Base-by-base conservation (phyloP, 202 grass and related monocot genomes). In the Eragrostis tef region DNA sequence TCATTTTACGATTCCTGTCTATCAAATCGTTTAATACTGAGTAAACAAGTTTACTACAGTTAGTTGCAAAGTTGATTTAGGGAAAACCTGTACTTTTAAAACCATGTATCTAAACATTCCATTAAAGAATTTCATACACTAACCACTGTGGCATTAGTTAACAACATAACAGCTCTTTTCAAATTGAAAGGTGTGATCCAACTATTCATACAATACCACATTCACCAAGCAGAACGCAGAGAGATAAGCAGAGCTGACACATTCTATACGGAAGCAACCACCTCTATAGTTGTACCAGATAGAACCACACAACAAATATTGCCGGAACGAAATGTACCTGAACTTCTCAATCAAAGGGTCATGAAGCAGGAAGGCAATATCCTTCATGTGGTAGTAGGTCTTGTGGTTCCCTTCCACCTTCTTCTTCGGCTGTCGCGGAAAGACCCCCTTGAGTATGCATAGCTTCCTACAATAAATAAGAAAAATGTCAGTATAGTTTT, bases 381-480 rank as follows among this genome's bases (percentile, higher is more conserved):
- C 96, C 77, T 99, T 96, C 85, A 87, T 90, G 85, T 93, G 89
- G 73, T 96, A 99, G 22, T 96, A 99, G 11, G 93, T 99, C 86
- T 96, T 99, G 89, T 96, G 83, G 74, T 96, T 99, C 77, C 96
- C 96, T 79, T 95, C 93, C 36, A 92, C 87, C 78, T 99, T 99
- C 83, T 96, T 96, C 80, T 99, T 99, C 0, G 89, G 96, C 51
- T 88, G 90, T 29, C 90, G 83, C 12, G 93, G 93, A 49, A 91
- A 94, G 22, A 96, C 88, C 0, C 96, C 96, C 74, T 96, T 99
- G 80, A 99, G 90, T 54, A 99, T 99, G 86, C 96, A 99, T 99
- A 99, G 68, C 67, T 87, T 99, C 89, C 96, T 99, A 85, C 19
- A 79, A 49, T 6, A 44, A 69, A 53, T 66, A 44, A 46, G 6